Evolutionary conservation across 2,329 filamentous ascomycete species (phyloP).

Genomic region (Exophiala sp.): DNA sequence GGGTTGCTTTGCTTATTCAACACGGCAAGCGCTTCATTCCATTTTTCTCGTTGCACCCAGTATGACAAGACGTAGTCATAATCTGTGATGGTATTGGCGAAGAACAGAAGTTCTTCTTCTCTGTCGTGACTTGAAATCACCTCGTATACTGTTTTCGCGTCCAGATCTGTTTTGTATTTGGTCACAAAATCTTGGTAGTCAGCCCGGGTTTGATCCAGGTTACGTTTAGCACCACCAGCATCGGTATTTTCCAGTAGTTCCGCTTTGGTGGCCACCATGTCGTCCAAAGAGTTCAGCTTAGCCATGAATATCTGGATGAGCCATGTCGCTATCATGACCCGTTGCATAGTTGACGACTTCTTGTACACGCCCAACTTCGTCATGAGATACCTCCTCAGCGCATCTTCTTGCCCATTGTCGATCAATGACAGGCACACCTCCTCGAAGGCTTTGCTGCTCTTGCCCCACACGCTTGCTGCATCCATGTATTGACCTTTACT

Average conservation of each 20-base stretch:
- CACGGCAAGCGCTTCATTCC: constrained; percentile 80
- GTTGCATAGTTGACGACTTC: constrained; percentile 83
- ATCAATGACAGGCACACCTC: constrained; percentile 90
- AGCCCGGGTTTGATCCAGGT: constrained; percentile 65
- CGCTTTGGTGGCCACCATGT: constrained; percentile 85
- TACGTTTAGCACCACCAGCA: constrained; percentile 66
- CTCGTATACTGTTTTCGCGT: constrained; percentile 89
- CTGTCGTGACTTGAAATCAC: constrained; percentile 93
- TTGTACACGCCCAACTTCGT: constrained; percentile 80
- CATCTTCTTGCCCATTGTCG: constrained; percentile 84
- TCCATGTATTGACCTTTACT: constrained; percentile 78
- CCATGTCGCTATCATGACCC: constrained; percentile 94
- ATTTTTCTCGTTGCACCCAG: constrained; percentile 94
- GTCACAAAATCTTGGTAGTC: constrained; percentile 88
- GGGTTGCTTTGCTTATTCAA: constrained; percentile 89
- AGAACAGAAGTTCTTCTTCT: constrained; percentile 88
- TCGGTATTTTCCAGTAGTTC: constrained; percentile 72
- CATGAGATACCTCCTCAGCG: constrained; percentile 81
- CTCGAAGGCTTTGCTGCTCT: constrained; percentile 95
- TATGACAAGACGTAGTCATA: constrained; percentile 94
- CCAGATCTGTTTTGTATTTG: constrained; percentile 81
- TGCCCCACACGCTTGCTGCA: constrained; percentile 85
- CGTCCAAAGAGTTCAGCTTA: constrained; percentile 89
- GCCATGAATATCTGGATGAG: constrained; percentile 95
- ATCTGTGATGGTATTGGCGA: constrained; percentile 82